Conservation (phyloP, 2,329 filamentous ascomycete genomes). For the Phialophora tarda region DNA sequence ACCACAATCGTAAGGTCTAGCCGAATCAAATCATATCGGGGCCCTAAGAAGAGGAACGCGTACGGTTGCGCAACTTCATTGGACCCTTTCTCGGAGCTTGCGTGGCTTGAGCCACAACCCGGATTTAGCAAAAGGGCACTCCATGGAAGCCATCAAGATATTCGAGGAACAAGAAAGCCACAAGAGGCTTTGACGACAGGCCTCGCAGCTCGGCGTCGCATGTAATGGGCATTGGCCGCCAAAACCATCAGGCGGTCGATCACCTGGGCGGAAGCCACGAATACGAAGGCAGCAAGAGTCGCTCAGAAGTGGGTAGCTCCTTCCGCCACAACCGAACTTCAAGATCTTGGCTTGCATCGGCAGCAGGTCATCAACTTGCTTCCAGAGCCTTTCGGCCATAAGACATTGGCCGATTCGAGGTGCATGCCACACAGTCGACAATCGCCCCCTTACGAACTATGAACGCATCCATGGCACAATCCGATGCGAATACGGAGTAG, state of each 20-base stretch:
- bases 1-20: neutral
- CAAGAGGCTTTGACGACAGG: neutral
- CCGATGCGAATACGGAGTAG: neutral
- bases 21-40: neutral
- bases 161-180: conserved; percentile 6
- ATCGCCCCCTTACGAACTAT: neutral
- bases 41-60: neutral
- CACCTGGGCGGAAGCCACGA: neutral
- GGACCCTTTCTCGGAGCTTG: conserved; percentile 14
- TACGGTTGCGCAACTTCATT: neutral
- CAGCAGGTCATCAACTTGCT: neutral
- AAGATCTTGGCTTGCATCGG: neutral
- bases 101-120: conserved; percentile 15
- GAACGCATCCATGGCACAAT: neutral
- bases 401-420: neutral
- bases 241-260: conserved; percentile 19
- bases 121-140: neutral
- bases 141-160: neutral
- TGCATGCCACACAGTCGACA: neutral
- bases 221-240: conserved; percentile 17
- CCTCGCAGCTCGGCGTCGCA: neutral
- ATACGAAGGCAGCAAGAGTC: neutral
- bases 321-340: neutral
- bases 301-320: neutral
- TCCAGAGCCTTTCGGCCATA: too few species aligned